Conservation (phyloP, 306 rosid genomes). For the Ormosia semicastrata region DNA sequence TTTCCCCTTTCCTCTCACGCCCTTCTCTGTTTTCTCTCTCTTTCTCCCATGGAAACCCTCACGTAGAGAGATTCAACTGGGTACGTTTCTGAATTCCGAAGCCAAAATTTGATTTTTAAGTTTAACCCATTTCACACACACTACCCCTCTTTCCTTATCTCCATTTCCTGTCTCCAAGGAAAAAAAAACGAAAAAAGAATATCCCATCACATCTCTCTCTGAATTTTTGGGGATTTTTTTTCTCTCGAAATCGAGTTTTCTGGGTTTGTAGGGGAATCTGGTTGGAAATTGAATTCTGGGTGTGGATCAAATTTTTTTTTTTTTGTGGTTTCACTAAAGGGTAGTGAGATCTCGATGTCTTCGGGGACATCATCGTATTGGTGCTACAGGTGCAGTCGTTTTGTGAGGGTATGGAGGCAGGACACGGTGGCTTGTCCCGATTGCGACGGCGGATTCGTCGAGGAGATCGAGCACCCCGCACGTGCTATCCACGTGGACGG, state of each 20-base stretch:
- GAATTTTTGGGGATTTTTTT: not conserved
- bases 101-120: not conserved
- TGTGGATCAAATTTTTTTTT: not conserved
- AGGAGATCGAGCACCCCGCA: constrained; percentile 47
- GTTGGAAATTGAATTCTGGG: constrained; percentile 9
- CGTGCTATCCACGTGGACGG: constrained; percentile 30
- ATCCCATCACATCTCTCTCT: not conserved
- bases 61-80: not conserved
- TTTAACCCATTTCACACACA: not conserved
- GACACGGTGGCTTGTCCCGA: constrained; percentile 56
- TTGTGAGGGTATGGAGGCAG: constrained; percentile 43
- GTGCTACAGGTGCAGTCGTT: constrained; percentile 80
- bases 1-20: not conserved
- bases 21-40: not conserved
- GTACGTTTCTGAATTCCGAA: not conserved
- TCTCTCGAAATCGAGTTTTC: not conserved
- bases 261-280: not conserved
- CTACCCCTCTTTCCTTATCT: no score
- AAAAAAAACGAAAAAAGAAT: not conserved
- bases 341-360: constrained; percentile 28
- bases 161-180: not conserved
- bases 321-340: not conserved
- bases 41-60: constrained; percentile 1
- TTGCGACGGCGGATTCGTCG: constrained; percentile 67
- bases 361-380: constrained; percentile 58